Evolutionary conservation across 257 asterid genomes (phyloP).

Genomic region (Solanum arcanum): DNA sequence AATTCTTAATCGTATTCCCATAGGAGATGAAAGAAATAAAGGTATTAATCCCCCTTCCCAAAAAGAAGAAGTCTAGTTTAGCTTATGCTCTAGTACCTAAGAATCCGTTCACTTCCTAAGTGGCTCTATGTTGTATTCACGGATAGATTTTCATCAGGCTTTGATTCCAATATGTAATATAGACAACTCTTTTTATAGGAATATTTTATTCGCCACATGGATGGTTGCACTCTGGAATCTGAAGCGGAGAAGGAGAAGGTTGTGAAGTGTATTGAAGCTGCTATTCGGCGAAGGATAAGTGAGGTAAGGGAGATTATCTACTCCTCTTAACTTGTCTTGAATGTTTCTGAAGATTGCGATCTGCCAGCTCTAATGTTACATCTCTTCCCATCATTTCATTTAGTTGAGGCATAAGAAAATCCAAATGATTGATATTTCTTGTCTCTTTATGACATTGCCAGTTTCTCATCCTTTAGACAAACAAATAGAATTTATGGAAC

Average conservation of each 20-base stretch:
- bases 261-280: slow-evolving; percentile 92
- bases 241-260: slow-evolving; percentile 73
- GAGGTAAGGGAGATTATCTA: slow-evolving; percentile 40
- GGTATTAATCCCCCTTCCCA: not conserved
- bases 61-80: not conserved
- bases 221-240: slow-evolving; percentile 62
- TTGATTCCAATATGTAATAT: not conserved
- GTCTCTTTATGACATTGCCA: not conserved
- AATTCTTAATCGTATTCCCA: not conserved
- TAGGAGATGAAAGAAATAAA: not conserved
- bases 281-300: slow-evolving; percentile 73
- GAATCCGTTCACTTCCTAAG: not conserved
- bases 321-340: not conserved
- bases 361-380: not conserved
- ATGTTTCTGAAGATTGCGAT: not conserved
- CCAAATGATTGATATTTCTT: not conserved
- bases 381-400: not conserved
- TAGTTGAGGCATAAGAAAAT: not conserved
- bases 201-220: slow-evolving; percentile 77
- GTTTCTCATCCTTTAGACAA: not conserved
- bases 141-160: not conserved
- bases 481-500: not conserved
- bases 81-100: not conserved
- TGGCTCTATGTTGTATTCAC: not conserved
- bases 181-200: slow-evolving; percentile 32